Evolutionary conservation across 768 basidiomycete species (phyloP).

Genomic region (Podaxis sp.): DNA sequence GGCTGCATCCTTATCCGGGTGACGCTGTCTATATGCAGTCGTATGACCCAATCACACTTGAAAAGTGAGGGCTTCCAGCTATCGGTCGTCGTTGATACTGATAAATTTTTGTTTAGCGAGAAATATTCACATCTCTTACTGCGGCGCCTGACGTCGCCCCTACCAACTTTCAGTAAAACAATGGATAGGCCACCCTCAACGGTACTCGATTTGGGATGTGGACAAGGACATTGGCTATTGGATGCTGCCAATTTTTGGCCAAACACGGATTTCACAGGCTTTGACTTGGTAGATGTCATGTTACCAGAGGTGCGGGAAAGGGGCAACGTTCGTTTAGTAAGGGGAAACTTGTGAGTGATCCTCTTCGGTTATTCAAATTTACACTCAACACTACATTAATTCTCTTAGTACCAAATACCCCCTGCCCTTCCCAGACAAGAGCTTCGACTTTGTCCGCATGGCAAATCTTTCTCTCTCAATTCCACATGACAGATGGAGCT

Average conservation of each 20-base stretch:
- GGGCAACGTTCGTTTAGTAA: slow-evolving; percentile 51
- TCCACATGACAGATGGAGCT: slow-evolving; percentile 59
- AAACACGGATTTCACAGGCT: slow-evolving; percentile 55
- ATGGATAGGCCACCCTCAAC: slow-evolving; percentile 45
- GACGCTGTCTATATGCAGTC: slow-evolving; percentile 66
- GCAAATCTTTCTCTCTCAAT: slow-evolving; percentile 65
- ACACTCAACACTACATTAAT: slow-evolving; percentile 2
- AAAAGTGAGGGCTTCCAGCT: slow-evolving; percentile 47
- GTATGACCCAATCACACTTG: slow-evolving; percentile 54
- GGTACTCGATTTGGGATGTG: slow-evolving; percentile 78
- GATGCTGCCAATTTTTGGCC: slow-evolving; percentile 67
- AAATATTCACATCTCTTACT: slow-evolving; percentile 54
- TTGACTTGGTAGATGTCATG: slow-evolving; percentile 60
- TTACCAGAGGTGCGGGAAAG: slow-evolving; percentile 35
- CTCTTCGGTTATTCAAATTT: not conserved
- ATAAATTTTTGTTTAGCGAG: slow-evolving; percentile 46
- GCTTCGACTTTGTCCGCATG: slow-evolving; percentile 75
- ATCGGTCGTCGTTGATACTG: slow-evolving; percentile 5
- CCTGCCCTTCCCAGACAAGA: slow-evolving; percentile 61
- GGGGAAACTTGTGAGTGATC: slow-evolving; percentile 66
- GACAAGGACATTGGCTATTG: slow-evolving; percentile 66
- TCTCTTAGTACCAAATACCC: slow-evolving; percentile 47
- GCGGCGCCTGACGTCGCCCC: slow-evolving; percentile 51
- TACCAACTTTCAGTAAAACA: slow-evolving; percentile 63
- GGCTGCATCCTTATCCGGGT: slow-evolving; percentile 51